These are phyloP conservation scores for Colletotrichum phormii DNA, from an alignment of 2,329 filamentous ascomycete species.

Conservation along the genomic window DNA sequence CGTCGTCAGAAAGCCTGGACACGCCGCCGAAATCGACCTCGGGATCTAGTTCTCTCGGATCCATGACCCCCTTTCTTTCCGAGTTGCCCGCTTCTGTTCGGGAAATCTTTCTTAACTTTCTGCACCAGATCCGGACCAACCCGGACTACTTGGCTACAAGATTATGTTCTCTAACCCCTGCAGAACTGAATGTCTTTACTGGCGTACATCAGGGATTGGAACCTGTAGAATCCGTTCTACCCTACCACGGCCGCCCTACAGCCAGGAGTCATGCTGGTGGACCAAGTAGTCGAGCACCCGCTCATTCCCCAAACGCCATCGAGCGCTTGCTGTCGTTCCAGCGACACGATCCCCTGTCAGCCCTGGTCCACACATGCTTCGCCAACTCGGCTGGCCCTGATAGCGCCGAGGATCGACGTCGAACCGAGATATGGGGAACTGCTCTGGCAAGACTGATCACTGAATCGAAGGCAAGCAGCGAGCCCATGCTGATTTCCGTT, in stretches of 20 bases:
- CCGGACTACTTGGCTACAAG: constrained; percentile 88
- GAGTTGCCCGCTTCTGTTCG: constrained; percentile 81
- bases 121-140: constrained; percentile 86
- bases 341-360: constrained; percentile 85
- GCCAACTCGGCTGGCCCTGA: constrained; percentile 86
- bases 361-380: constrained; percentile 89
- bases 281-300: constrained; percentile 43
- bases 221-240: constrained; percentile 84
- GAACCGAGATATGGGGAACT: constrained; percentile 89
- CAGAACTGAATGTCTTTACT: constrained; percentile 82
- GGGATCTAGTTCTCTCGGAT: constrained; percentile 53
- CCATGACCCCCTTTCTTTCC: constrained; percentile 70
- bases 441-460: constrained; percentile 86
- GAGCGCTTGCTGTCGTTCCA: constrained; percentile 90
- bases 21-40: constrained; percentile 20
- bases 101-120: constrained; percentile 81
- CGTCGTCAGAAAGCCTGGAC: constrained; percentile 44
- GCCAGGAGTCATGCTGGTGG: constrained; percentile 55
- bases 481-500: constrained; percentile 84
- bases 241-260: constrained; percentile 69
- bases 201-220: constrained; percentile 84
- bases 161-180: constrained; percentile 78
- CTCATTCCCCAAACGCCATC: constrained; percentile 71
- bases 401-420: constrained; percentile 81
- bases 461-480: constrained; percentile 79